These are phyloP conservation scores for Wallemia hederae DNA, from an alignment of 1,284 basidiomycete genomes.

Conservation along the genomic window DNA sequence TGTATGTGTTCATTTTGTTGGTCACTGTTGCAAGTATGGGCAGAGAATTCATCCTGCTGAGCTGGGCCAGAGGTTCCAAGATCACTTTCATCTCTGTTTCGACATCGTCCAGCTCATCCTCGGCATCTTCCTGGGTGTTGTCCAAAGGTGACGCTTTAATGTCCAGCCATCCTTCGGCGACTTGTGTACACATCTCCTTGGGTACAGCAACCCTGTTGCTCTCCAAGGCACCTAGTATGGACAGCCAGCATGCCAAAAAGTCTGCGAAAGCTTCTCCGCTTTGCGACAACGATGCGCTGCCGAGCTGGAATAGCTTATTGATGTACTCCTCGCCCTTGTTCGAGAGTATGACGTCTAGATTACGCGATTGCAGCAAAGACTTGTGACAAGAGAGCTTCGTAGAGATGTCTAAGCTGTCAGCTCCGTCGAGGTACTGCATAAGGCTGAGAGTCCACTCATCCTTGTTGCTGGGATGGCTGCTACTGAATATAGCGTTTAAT, in stretches of 20 bases:
- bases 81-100: background rate
- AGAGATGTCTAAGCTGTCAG: background rate
- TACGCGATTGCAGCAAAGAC: background rate
- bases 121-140: background rate
- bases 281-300: background rate
- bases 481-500: background rate
- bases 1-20: background rate
- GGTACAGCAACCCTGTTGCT: background rate
- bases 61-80: background rate
- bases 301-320: background rate
- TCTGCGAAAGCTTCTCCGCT: background rate
- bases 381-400: background rate
- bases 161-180: background rate
- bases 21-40: background rate
- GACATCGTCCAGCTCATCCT: background rate
- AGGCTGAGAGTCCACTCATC: background rate
- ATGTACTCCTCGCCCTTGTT: background rate
- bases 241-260: background rate
- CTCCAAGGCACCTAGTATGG: background rate
- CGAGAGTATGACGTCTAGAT: background rate
- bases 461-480: background rate
- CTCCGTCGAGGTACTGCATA: background rate
- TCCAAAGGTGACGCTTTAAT: background rate
- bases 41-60: background rate
- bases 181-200: background rate